Base-by-base conservation (phyloP, 805 yeast species). In the Yarrowia sp. region DNA sequence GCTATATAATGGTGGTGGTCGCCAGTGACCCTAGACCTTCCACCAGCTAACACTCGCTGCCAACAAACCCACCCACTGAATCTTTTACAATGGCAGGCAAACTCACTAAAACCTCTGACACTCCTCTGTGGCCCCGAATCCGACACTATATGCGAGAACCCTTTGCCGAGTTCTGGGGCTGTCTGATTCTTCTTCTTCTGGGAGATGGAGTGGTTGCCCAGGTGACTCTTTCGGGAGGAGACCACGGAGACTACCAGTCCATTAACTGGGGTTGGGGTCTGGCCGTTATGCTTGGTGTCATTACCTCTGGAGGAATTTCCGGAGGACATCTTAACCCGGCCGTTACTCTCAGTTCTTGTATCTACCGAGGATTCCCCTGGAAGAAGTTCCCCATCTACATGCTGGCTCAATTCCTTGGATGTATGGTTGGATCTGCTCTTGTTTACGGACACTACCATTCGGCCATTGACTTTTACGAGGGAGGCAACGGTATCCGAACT, bases 251-350 rank as follows among this genome's bases (percentile, higher is more conserved):
- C 58, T 79, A 76, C 65, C 77, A 77, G 51, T 75, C 78, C 19
- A 73, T 81, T 62, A 80, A 80, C 3, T 69, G 82, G 41, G 77
- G 80, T n/a, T 83, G 85, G 85, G 86, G 83, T 49, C 74, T 81
- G 38, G 86, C 83, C 0, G 84, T 81, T 40, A 80, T 81, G 69
- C 71, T 82, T 70, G 86, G 85, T 56, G 81, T 81, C 69, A 75
- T 77, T 62, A 75, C 78, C 8, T 77, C 84, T 43, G 85, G 85
- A 66, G 86, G 86, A 68, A 75, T 82, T 62, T 82, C 85, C 40
- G 86, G 85, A 70, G 86, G 83, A n/a, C 86, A 83, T 71, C 70
- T 83, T 66, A 83, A 83, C 71, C 85, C 86, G 3, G 82, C 83
- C 65, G 79, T 82, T 36, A 82, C 86, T 1, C 58, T 83, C 9